Evolutionary conservation across 805 yeast species (phyloP), one percentile per base, ranked within the genome.

Genomic region (Saturnispora serradocipensis): DNA sequence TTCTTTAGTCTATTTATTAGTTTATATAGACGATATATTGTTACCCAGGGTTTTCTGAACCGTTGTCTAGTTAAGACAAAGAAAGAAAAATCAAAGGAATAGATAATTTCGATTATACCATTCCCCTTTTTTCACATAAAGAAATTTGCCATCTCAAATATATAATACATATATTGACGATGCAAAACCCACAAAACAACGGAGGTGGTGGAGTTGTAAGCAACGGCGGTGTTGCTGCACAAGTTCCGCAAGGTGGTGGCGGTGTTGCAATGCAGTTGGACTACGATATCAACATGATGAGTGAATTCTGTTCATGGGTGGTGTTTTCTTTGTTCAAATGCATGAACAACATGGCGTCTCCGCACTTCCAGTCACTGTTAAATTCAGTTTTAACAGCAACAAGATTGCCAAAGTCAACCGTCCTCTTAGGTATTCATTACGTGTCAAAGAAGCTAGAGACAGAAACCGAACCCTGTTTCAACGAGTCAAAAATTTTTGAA

Each of bases 361-460:
- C 65, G 43, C 72, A 76, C 42, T 84, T 86, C 66, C 79, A 76
- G 59, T 71, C 72, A 54, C 80, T 80, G 56, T 71, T 88, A 18
- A 74, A 76, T 51, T 77, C 84, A 40, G 90, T 91, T 2, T 72
- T 91, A 54, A 76, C 82, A 52, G 95, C 97, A 11, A 93, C 97
- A 4, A 80, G 98, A 58, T 72, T 91, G 59, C 95, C 97, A 30
- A 78, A 82, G 57, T 78, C 88, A 2, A 86, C 98, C 16, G 76
- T 93, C 42, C 72, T 89, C 34, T 73, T 90, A 61, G 82, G 96
- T 18, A 72, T 89, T 61, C 87, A 88, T 58, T 88, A 86, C 63
- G 71, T 90, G 61, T 79, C 86, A 59, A 85, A 85, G 60, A 71
- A 65, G 39, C 59, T 71, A 59, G 71, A 74, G 53, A 67, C 71